Percentiles rank a stretch among this genome's conserved stretches.
Evolutionary conservation across 352 stramenopile genomes (phyloP).

Genomic region (Peronosclerospora sorghi): DNA sequence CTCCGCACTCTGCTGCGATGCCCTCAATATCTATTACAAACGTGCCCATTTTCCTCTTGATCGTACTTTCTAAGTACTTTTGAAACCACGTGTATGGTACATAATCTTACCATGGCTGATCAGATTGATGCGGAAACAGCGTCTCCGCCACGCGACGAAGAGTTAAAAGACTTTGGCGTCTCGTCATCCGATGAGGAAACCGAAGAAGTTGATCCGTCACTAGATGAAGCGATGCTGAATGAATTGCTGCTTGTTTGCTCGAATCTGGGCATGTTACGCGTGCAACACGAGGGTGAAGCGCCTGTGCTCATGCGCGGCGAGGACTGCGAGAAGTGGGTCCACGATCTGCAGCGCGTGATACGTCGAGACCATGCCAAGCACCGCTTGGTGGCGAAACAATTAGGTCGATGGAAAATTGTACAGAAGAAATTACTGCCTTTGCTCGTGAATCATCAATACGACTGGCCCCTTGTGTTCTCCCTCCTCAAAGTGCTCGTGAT

Average conservation of each 20-base stretch:
- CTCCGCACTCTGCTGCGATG: no score
- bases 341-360: conserved; percentile 79
- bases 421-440: conserved; percentile 83
- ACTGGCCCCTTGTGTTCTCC: conserved; percentile 80
- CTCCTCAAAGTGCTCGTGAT: conserved; percentile 86
- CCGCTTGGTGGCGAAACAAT: conserved; percentile 71
- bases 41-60: no score
- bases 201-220: conserved; percentile 16
- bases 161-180: conserved; percentile 31
- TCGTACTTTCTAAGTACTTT: no score
- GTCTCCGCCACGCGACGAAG: no score
- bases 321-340: conserved; percentile 74
- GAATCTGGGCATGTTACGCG: conserved; percentile 73
- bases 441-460: conserved; percentile 79
- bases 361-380: conserved; percentile 73
- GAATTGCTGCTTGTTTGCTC: conserved; percentile 83
- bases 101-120: no score
- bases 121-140: no score
- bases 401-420: conserved; percentile 81
- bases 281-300: conserved; percentile 35
- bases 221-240: conserved; percentile 80
- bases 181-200: conserved; percentile 38
- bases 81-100: no score
- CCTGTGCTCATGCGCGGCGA: conserved; percentile 75
- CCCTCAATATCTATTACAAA: no score